A percentile compares a stretch with the other conserved stretches of the same genome.
Conservation (phyloP, 2,329 filamentous ascomycete genomes). For the Cyanodermella asteris region DNA sequence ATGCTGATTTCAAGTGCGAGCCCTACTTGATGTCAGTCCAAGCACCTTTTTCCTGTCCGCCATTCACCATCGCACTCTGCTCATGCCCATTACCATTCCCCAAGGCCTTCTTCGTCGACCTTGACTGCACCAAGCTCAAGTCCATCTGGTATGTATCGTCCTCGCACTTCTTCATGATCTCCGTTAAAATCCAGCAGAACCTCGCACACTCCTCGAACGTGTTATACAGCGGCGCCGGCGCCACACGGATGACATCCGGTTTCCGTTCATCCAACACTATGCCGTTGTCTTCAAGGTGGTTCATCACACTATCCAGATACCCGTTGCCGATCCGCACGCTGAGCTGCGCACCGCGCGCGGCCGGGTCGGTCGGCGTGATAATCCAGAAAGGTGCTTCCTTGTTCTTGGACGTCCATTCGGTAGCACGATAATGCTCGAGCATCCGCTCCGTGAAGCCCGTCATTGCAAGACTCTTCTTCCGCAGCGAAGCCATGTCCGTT, state of each 20-base stretch:
- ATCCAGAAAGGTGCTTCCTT: conserved; percentile 29
- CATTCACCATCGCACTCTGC: too few relatives aligned
- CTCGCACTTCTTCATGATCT: too few relatives aligned
- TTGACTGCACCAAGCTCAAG: too few relatives aligned
- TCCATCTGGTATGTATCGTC: too few relatives aligned
- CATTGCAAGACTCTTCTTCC: conserved; percentile 47
- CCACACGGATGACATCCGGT: conserved; percentile 65
- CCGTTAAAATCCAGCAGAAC: too few relatives aligned
- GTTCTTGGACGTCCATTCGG: conserved; percentile 10
- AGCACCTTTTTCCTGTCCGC: too few relatives aligned
- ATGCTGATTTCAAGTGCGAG: too few relatives aligned
- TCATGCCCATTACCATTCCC: too few relatives aligned
- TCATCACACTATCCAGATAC: conserved; percentile 45
- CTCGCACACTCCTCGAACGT: conserved; percentile 54
- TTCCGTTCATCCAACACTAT: conserved; percentile 67
- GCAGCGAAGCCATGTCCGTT: conserved; percentile 45
- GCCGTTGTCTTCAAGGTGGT: conserved; percentile 41
- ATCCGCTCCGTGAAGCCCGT: conserved; percentile 59
- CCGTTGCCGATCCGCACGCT: conserved; percentile 49
- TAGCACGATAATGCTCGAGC: conserved; percentile 16
- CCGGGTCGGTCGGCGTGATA: conserved; percentile 47
- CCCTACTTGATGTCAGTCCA: too few relatives aligned
- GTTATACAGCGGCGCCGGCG: conserved; percentile 70
- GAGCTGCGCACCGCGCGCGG: conserved; percentile 54
- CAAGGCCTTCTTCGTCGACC: too few relatives aligned